Evolutionary conservation across 352 stramenopile genomes (phyloP).

Genomic region (Proteromonas lacertae): DNA sequence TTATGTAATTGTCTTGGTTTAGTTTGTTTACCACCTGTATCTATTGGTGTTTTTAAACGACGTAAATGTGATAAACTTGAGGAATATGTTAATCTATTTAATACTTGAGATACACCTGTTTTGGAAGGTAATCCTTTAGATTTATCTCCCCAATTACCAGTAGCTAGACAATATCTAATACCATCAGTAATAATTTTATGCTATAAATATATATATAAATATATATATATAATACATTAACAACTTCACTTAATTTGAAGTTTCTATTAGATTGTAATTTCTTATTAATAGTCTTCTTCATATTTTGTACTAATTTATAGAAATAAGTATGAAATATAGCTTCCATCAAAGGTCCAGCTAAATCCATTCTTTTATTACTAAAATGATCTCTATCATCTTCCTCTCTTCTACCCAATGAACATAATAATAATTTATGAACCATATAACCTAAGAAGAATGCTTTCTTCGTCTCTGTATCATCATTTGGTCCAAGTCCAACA

Average conservation of each 20-base stretch:
- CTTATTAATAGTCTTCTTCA: too few species aligned
- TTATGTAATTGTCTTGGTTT: constrained; percentile 97
- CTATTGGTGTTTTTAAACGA: constrained; percentile 91
- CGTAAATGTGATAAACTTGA: constrained; percentile 88
- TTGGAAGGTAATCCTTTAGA: constrained; percentile 42
- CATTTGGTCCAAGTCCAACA: constrained; percentile 70
- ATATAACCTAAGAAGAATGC: constrained; percentile 94
- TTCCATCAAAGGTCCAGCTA: constrained; percentile 79
- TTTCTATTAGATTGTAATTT: too few species aligned
- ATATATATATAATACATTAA: too few species aligned
- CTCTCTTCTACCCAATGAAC: constrained; percentile 67
- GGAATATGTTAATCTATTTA: constrained; percentile 94
- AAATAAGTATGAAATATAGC: constrained; percentile 91
- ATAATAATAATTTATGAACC: constrained; percentile 97
- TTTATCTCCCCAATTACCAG: constrained; percentile 90
- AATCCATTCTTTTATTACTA: constrained; percentile 95
- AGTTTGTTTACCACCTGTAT: constrained; percentile 84
- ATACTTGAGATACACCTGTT: constrained; percentile 89
- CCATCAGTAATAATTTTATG: constrained; percentile 58
- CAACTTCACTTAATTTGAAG: too few species aligned
- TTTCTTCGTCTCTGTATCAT: constrained; percentile 78
- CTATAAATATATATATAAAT: neutral
- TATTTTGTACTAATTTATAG: too few species aligned
- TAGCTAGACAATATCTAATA: constrained; percentile 90
- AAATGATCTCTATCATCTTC: constrained; percentile 99